Evolutionary conservation across 345 rosid species (phyloP), one percentile per base, ranked within the genome.

Genomic region (Triadica sebifera): DNA sequence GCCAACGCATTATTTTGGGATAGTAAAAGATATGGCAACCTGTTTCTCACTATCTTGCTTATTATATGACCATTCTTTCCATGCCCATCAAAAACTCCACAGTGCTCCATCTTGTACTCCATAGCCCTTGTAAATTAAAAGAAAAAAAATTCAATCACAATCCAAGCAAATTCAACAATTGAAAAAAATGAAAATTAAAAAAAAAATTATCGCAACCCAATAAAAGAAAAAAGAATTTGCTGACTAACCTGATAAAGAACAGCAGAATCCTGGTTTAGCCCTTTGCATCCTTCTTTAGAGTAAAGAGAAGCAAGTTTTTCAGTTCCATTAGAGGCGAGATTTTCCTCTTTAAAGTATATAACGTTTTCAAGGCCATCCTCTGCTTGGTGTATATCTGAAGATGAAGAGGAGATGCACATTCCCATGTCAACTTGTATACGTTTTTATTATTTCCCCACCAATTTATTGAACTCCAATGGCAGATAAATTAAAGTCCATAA

Each of bases 31-130:
- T 86, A 76, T 47, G 97, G 89, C 81, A 90, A 81, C 34, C 84
- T 82, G 47, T 89, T 85, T 66, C 91, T 86, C 37, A 89, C 96
- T 51, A 77, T 79, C 79, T 85, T 89, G 87, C 97, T 90, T 69
- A 90, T 87, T 0, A 79, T 19, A 15, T 90, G 91, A 68, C 98
- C 98, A 57, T 79, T 88, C 71, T 81, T 83, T 81, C 98, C 98
- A 80, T 94, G 97, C 19, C 98, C 98, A 74, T 94, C 98, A 78
- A 90, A 92, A 25, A 94, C 96, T 60, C 87, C 96, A 74, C 89
- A 86, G 79, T 0, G 75, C 87, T 75, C 90, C 94, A 49, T 75
- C 85, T 71, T 83, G 82, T 59, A 57, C 73, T 78, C 93, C 97
- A 80, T 87, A 91, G 3, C 89, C 93, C 97, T 87, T 34, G 16